These are phyloP conservation scores for Thalassiosira allenii DNA, from an alignment of 352 stramenopile genomes.

Conservation along the genomic window DNA sequence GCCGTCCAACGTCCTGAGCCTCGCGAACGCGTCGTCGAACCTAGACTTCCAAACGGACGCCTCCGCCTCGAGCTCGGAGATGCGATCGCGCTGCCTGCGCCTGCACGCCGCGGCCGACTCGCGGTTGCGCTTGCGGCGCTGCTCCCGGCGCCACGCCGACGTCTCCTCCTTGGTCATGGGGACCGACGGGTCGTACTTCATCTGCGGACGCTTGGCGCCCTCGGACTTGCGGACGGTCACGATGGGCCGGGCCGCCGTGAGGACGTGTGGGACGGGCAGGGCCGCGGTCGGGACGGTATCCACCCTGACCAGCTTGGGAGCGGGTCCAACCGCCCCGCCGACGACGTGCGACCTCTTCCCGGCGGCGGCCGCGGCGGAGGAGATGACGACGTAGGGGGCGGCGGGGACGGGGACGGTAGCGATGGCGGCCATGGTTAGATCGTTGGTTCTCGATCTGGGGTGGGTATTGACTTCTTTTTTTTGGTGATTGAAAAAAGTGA, in stretches of 20 bases:
- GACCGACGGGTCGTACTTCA: constrained; percentile 54
- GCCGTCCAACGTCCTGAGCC: constrained; percentile 30
- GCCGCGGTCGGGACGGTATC: too few relatives aligned
- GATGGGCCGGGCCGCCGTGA: constrained; percentile 34
- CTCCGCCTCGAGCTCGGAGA: constrained; percentile 63
- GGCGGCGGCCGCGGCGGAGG: too few relatives aligned
- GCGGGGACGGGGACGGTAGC: too few relatives aligned
- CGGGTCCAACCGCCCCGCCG: too few relatives aligned
- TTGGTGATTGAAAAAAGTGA: too few relatives aligned
- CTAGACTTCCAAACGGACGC: constrained; percentile 52
- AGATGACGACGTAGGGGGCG: too few relatives aligned
- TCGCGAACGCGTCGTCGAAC: constrained; percentile 51
- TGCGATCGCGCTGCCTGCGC: constrained; percentile 54
- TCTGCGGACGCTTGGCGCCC: constrained; percentile 44
- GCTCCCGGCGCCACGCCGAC: constrained; percentile 45
- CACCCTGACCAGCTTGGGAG: too few relatives aligned
- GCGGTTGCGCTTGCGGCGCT: constrained; percentile 55
- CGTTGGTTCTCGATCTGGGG: too few relatives aligned
- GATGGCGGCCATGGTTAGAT: too few relatives aligned
- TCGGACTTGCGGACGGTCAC: constrained; percentile 22
- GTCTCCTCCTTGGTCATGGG: constrained; percentile 60
- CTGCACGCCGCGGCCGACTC: constrained; percentile 55
- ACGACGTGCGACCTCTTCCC: too few relatives aligned
- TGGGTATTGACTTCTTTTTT: too few relatives aligned
- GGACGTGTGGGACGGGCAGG: too few relatives aligned